These are phyloP conservation scores for Porcisia hertigi DNA, from an alignment of 208 protist species.

Conservation along the genomic window DNA sequence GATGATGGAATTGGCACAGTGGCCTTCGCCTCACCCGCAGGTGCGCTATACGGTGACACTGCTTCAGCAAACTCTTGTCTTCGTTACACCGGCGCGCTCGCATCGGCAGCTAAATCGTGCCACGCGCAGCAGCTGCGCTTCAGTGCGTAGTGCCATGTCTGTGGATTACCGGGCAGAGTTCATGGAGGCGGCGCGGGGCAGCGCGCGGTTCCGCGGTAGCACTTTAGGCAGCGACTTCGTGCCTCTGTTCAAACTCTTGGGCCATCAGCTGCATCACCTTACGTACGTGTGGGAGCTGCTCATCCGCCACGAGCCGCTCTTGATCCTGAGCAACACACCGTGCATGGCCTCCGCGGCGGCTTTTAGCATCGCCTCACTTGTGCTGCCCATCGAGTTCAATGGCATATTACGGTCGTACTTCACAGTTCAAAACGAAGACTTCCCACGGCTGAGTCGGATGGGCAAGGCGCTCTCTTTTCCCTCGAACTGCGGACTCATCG, in stretches of 20 bases:
- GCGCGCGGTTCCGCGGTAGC: slow-evolving; percentile 21
- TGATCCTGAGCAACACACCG: slow-evolving; percentile 84
- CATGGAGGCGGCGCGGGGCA: slow-evolving; percentile 19
- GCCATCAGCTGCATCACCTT: slow-evolving; percentile 69
- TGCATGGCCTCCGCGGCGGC: slow-evolving; percentile 68
- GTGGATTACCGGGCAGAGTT: slow-evolving; percentile 25
- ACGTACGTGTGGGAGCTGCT: slow-evolving; percentile 86
- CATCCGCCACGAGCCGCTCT: slow-evolving; percentile 75
- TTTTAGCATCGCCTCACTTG: slow-evolving; percentile 69
- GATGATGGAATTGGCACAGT: slow-evolving; percentile 62
- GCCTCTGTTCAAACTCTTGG: slow-evolving; percentile 72
- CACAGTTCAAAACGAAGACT: slow-evolving; percentile 82
- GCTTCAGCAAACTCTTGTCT: slow-evolving; percentile 68
- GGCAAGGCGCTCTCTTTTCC: slow-evolving; percentile 74
- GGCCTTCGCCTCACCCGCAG: slow-evolving; percentile 81
- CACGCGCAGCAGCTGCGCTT: slow-evolving; percentile 28
- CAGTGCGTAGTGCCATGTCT: slow-evolving; percentile 21
- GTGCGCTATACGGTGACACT: slow-evolving; percentile 73
- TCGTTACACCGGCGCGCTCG: slow-evolving; percentile 69
- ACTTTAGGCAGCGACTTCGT: slow-evolving; percentile 48
- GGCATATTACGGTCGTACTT: slow-evolving; percentile 78
- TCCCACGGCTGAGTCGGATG: slow-evolving; percentile 57
- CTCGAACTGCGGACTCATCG: slow-evolving; percentile 45
- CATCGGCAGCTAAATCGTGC: slow-evolving; percentile 22
- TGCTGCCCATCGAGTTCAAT: slow-evolving; percentile 72